Base-by-base conservation (phyloP, 2,329 filamentous ascomycete species). In the Aspergillus fijiensis region DNA sequence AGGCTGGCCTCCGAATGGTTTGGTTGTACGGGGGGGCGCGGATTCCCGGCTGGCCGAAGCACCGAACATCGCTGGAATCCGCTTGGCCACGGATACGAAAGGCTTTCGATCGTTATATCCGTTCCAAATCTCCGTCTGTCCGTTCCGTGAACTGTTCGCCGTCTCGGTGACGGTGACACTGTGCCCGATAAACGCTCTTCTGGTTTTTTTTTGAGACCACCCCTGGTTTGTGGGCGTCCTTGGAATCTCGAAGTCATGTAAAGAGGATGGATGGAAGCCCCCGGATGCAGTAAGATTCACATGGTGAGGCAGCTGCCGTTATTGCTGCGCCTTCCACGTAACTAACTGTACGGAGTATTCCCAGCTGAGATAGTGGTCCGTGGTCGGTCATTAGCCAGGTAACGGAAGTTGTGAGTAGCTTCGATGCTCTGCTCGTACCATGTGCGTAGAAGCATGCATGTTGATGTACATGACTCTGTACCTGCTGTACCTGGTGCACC, bases 11-110 rank as follows among this genome's bases (percentile, higher is more conserved):
- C 51, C 56, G 55, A 39, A 50, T 49, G 33, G 25, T 42, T 25
- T 9, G 9, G 27, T 29, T 2, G 50, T 48, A 51, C 52, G 39
- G 39, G 39, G 39, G 39, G 39, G 16, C 39, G 39, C 60, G 49
- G 57, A 58, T 57, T 27, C 25, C 60, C 57, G 60, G 52, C 29
- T 42, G 52, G 25, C 60, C 60, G 60, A 62, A 27, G 52, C 31
- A 39, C 55, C 59, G 59, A 61, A 42, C 51, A 16, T 58, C 54
- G 51, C 29, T 60, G 59, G 55, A 55, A 55, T 48, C 59, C 59
- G 51, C 54, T 33, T 25, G n/a, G 55, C 59, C 59, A 57, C 50
- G 57, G 59, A 51, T 39, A 52, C 35, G 5, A 9, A 45, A 45
- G 39, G 39, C 6, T 21, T 21, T 54, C 12, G 21, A 35, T 14